Base-by-base conservation (phyloP, 139 green algal species). In the Chlamydomonas sphaeroides region DNA sequence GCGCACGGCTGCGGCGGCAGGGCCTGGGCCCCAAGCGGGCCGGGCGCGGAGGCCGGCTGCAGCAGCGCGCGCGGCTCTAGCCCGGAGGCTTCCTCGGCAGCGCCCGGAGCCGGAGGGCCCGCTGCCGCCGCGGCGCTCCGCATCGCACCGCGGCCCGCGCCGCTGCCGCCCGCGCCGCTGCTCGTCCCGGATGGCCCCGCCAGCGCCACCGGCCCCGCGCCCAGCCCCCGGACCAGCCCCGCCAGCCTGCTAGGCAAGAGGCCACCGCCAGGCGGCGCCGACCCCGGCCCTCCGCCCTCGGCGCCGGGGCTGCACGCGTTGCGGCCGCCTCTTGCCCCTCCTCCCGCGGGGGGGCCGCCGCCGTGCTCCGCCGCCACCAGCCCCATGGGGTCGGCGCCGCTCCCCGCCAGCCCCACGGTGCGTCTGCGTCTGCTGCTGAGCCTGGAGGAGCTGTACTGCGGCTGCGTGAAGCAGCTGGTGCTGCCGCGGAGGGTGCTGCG, bases 401-500 rank as follows among this genome's bases (percentile, higher is more conserved):
- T n/a, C n/a, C n/a, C n/a, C n/a, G n/a, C n/a, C n/a, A n/a, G n/a
- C n/a, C n/a, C n/a, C n/a, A n/a, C n/a, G n/a, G n/a, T n/a, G n/a
- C n/a, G n/a, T n/a, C n/a, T n/a, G n/a, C n/a, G n/a, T n/a, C 56
- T 80, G 39, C 11, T 61, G 73, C 61, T 80, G 30, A 80, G 39
- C 2, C 15, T 80, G 4, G 73, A 80, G 59, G 83, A 87, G 42
- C 38, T 87, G 56, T 87, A 71, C 61, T 76, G n/a, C n/a, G 83
- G 83, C n/a, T 65, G 67, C 45, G 36, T 84, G n/a, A 87, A 87
- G 75, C 59, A 63, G 42, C 59, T 87, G 45, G 33, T 57, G 15
- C 67, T 87, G 35, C 57, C 68, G 68, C 56, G 75, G 57, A n/a
- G 56, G 39, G 59, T 80, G 26, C 61, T 33, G 32, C 6, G 26